A percentile compares a stretch with the other conserved stretches of the same genome.
phyloP scores from a whole-genome alignment of 2,329 filamentous ascomycete genomes.

The Ophiostoma populinum region DNA sequence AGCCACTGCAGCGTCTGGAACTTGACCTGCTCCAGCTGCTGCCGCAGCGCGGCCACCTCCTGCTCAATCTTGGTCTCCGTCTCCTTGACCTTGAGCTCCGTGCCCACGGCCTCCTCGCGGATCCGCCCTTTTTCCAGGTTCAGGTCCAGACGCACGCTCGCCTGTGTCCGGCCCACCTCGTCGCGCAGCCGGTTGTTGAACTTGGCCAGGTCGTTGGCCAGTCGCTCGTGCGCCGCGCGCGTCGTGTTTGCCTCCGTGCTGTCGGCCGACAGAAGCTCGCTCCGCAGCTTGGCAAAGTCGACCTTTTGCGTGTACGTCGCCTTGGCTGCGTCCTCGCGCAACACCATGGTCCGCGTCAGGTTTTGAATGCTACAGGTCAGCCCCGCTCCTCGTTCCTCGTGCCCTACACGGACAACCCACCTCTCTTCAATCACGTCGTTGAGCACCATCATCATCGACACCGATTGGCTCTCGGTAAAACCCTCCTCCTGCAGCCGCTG shows the following conservation, averaged over 20 bases:
- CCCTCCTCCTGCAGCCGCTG: conserved; percentile 78
- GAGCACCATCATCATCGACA: conserved; percentile 96
- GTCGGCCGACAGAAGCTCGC: conserved; percentile 81
- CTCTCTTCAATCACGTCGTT: conserved; percentile 96
- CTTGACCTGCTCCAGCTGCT: conserved; percentile 93
- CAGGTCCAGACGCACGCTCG: conserved; percentile 76
- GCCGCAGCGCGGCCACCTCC: conserved; percentile 76
- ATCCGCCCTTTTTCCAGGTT: conserved; percentile 96
- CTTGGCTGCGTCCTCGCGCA: conserved; percentile 80
- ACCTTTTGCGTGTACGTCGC: conserved; percentile 77
- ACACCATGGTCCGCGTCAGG: conserved; percentile 91
- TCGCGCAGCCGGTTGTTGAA: conserved; percentile 77
- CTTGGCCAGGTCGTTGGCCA: conserved; percentile 91
- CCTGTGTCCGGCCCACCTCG: conserved; percentile 87
- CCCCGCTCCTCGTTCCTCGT: neutral
- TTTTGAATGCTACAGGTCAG: conserved; percentile 60
- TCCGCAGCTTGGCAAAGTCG: conserved; percentile 92
- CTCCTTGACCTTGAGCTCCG: conserved; percentile 97
- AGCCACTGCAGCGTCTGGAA: conserved; percentile 97
- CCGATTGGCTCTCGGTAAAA: conserved; percentile 87
- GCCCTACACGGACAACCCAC: conserved; percentile 20
- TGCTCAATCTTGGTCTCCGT: conserved; percentile 98
- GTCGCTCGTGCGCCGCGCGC: conserved; percentile 72
- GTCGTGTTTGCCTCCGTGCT: conserved; percentile 82
- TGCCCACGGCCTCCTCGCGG: conserved; percentile 84